Evolutionary conservation across 176 grass and related monocot species (phyloP).

Genomic region (Alloteropsis semialata): DNA sequence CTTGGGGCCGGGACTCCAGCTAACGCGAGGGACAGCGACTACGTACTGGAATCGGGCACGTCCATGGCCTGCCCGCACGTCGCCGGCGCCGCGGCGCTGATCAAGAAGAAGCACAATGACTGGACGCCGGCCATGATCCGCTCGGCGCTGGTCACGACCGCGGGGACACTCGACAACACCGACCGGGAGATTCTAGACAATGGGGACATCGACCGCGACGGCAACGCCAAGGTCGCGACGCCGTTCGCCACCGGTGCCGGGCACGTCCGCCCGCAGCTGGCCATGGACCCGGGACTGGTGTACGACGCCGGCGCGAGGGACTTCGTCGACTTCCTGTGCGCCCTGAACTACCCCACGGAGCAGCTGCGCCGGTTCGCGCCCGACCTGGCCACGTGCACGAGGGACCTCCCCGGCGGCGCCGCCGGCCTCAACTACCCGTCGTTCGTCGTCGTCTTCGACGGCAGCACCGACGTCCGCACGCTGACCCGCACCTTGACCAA

Average conservation of each 20-base stretch:
- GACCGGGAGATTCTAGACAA: conserved; percentile 20
- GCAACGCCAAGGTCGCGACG: neutral
- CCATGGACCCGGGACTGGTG: neutral
- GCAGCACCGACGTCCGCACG: neutral
- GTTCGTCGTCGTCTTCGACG: neutral
- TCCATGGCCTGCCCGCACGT: conserved; percentile 60
- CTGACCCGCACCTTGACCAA: neutral
- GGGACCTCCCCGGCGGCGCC: neutral
- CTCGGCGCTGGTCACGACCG: conserved; percentile 60
- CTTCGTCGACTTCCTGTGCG: neutral
- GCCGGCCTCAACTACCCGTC: neutral
- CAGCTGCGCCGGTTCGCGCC: conserved; percentile 22
- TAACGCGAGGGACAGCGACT: too few relatives aligned
- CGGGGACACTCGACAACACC: conserved; percentile 38
- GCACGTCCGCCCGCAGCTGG: neutral
- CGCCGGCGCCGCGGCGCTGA: conserved; percentile 39
- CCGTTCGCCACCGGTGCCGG: neutral
- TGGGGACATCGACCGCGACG: neutral
- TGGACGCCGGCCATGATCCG: conserved; percentile 62
- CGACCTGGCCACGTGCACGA: neutral
- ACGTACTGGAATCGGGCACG: conserved; percentile 32
- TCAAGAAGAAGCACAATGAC: conserved; percentile 25
- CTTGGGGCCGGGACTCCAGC: conserved; percentile 11
- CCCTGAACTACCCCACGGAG: neutral
- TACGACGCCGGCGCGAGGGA: neutral